Conservation (phyloP, 345 rosid genomes). For the Heritiera fomes region DNA sequence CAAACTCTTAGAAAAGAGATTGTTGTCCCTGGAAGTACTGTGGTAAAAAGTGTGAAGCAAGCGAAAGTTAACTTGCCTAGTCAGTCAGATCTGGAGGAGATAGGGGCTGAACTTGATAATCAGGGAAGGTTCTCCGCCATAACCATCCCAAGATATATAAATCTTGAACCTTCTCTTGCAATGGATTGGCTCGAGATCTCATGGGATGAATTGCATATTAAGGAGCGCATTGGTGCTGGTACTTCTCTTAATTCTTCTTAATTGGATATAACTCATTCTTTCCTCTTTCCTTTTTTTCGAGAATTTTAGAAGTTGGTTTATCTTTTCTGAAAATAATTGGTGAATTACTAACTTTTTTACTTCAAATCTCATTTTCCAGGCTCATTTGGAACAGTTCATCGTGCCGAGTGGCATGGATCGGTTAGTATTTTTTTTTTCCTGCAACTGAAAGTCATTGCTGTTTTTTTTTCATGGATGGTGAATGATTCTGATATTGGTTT, state of each 20-base stretch:
- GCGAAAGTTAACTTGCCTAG: conserved; percentile 33
- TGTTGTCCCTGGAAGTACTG: conserved; percentile 33
- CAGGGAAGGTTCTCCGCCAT: conserved; percentile 38
- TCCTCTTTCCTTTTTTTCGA: not conserved
- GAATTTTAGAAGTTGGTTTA: not conserved
- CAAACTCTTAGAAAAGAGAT: conserved; percentile 42
- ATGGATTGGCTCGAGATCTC: conserved; percentile 96
- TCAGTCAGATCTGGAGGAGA: conserved; percentile 40
- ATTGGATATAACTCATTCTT: not conserved
- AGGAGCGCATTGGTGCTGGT: conserved; percentile 98
- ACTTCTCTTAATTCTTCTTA: conserved; percentile 24
- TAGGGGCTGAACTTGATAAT: conserved; percentile 42
- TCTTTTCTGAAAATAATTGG: not conserved
- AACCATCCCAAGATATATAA: conserved; percentile 59
- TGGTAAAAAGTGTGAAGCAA: conserved; percentile 36
- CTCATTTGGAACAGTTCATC: conserved; percentile 97
- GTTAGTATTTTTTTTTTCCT: conserved; percentile 44
- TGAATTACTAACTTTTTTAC: not conserved
- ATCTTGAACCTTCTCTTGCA: conserved; percentile 92
- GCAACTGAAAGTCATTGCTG: not conserved
- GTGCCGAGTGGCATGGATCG: conserved; percentile 99
- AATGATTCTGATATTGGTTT: not conserved
- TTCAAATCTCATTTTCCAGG: conserved; percentile 45
- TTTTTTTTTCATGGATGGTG: not conserved
- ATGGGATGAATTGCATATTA: conserved; percentile 88